Conservation (phyloP, 169 alveolate genomes). For the Eimeria zaria region DNA sequence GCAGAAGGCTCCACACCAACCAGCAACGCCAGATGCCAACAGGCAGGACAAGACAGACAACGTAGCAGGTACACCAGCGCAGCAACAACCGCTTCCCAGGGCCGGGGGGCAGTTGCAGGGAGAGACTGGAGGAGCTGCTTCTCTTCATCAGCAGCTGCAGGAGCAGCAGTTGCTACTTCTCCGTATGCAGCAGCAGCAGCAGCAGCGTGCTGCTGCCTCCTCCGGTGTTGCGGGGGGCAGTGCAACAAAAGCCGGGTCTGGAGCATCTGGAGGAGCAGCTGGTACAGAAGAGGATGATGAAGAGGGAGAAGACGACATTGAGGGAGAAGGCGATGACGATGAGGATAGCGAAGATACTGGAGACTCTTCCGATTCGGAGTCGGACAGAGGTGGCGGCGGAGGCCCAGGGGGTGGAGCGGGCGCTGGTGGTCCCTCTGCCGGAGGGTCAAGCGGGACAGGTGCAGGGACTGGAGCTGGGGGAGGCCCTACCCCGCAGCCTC, state of each 20-base stretch:
- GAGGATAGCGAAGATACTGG: slow-evolving; percentile 74
- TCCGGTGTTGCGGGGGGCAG: slow-evolving; percentile 41
- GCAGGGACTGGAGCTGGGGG: slow-evolving; percentile 41
- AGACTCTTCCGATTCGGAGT: slow-evolving; percentile 62
- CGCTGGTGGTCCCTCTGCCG: slow-evolving; percentile 64
- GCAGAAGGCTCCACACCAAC: slow-evolving; percentile 45
- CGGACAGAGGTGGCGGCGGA: slow-evolving; percentile 72
- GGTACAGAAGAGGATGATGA: slow-evolving; percentile 74
- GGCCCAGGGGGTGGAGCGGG: slow-evolving; percentile 71
- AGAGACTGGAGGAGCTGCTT: slow-evolving; percentile 55
- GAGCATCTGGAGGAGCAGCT: slow-evolving; percentile 49
- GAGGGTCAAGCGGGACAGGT: slow-evolving; percentile 52
- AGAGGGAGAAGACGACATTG: slow-evolving; percentile 75
- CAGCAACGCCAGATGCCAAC: slow-evolving; percentile 51
- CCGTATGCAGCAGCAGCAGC: slow-evolving; percentile 79
- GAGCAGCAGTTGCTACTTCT: slow-evolving; percentile 70
- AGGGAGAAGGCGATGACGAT: slow-evolving; percentile 76
- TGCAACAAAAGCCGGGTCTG: slow-evolving; percentile 23
- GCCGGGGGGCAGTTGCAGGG: slow-evolving; percentile 60
- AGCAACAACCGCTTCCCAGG: slow-evolving; percentile 49
- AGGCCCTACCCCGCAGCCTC: slow-evolving; percentile 38
- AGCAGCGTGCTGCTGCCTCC: slow-evolving; percentile 70
- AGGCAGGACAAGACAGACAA: slow-evolving; percentile 46
- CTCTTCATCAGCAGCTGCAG: slow-evolving; percentile 79
- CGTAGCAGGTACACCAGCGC: slow-evolving; percentile 46